Conservation (phyloP, 2,329 filamentous ascomycete genomes). For the Domatiomyces globalis region DNA sequence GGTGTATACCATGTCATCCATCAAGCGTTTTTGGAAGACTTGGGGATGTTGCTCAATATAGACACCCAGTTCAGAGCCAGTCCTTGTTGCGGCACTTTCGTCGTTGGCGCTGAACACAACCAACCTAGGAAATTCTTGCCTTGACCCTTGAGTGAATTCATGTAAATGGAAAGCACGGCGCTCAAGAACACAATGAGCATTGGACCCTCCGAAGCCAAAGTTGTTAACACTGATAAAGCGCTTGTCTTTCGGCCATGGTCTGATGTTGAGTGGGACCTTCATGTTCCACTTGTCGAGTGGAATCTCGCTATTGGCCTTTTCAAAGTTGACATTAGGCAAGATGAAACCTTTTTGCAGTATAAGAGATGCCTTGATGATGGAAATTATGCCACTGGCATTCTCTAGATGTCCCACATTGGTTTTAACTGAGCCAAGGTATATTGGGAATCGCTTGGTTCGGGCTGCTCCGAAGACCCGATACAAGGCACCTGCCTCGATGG, state of each 20-base stretch:
- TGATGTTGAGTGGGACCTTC: background rate
- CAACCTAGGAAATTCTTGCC: background rate
- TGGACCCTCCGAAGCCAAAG: constrained; percentile 15
- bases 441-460: background rate
- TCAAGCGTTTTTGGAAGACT: too few species aligned
- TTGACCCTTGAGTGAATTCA: constrained; percentile 2
- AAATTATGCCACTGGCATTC: constrained; percentile 7
- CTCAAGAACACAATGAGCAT: constrained; percentile 13
- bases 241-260: constrained; percentile 4
- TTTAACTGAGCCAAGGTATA: constrained; percentile 6
- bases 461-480: constrained; percentile 15
- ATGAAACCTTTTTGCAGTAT: constrained; percentile 14
- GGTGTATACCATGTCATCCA: too few species aligned
- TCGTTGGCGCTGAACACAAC: background rate
- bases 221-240: constrained; percentile 6
- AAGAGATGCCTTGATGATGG: constrained; percentile 8
- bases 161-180: too few species aligned
- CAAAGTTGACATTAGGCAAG: constrained; percentile 20
- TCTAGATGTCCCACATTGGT: constrained; percentile 6
- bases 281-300: constrained; percentile 1
- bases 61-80: too few species aligned
- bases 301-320: constrained; percentile 19
- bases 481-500: constrained; percentile 18
- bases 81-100: too few species aligned
- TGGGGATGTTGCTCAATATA: too few species aligned